Evolutionary conservation across 169 alveolate species (phyloP).

Genomic region (Plasmodium reichenowi): DNA sequence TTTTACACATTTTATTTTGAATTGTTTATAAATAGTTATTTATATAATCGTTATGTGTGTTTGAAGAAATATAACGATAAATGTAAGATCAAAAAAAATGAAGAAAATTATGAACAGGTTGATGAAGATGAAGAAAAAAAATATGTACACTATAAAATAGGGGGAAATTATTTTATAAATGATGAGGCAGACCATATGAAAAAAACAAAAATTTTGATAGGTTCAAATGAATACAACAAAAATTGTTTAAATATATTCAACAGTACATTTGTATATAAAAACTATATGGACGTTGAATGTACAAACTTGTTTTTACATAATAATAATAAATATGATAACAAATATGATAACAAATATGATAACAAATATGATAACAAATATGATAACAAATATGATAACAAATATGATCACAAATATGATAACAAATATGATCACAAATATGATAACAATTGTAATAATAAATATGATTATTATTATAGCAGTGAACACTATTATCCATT

Average conservation of each 20-base stretch:
- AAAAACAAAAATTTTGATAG: not conserved
- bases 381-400: too few species aligned
- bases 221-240: not conserved
- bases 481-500: too few species aligned
- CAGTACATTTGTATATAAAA: too few species aligned
- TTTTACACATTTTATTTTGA: slow-evolving; percentile 28
- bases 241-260: too few species aligned
- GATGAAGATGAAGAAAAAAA: not conserved
- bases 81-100: not conserved
- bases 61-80: not conserved
- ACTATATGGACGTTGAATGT: too few species aligned
- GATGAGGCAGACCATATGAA: not conserved
- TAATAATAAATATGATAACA: too few species aligned
- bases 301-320: not conserved
- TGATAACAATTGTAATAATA: too few species aligned
- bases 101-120: not conserved
- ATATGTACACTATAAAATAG: not conserved
- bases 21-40: slow-evolving; percentile 8
- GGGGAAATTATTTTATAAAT: not conserved
- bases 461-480: too few species aligned
- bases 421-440: too few species aligned
- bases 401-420: too few species aligned
- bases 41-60: not conserved
- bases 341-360: too few species aligned
- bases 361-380: too few species aligned